These are phyloP conservation scores for Russula foetens DNA, from an alignment of 768 basidiomycete genomes.

Conservation along the genomic window DNA sequence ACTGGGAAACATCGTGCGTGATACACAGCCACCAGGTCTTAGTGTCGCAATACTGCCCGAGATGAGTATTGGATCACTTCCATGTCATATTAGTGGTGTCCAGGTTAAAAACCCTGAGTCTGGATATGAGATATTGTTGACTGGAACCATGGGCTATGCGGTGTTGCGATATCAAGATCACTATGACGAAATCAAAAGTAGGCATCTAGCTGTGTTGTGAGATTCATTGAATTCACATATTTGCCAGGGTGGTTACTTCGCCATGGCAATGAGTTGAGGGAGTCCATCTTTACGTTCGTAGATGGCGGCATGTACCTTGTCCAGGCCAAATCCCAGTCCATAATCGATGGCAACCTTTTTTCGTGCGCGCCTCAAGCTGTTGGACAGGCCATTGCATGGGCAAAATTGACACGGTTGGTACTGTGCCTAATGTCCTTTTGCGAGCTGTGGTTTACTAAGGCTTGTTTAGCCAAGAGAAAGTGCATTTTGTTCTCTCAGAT, in stretches of 20 bases:
- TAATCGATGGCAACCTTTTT: background rate
- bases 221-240: background rate
- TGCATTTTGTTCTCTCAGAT: background rate
- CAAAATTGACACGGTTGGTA: background rate
- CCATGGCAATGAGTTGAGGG: background rate
- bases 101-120: too few species aligned
- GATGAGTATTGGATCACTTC: too few species aligned
- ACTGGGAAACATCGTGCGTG: too few species aligned
- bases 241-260: too few species aligned
- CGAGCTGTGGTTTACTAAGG: background rate
- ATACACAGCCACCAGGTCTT: too few species aligned
- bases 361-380: background rate
- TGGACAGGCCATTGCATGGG: background rate
- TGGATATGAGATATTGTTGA: too few species aligned
- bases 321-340: background rate
- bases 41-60: too few species aligned
- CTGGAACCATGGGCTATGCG: too few species aligned
- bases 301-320: background rate
- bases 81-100: too few species aligned
- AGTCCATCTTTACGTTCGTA: background rate
- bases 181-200: too few species aligned
- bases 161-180: background rate
- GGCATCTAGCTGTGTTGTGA: background rate
- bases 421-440: background rate
- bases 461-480: background rate